phyloP scores from a whole-genome alignment of 768 basidiomycete species.

The Lactifluus pinguis region DNA sequence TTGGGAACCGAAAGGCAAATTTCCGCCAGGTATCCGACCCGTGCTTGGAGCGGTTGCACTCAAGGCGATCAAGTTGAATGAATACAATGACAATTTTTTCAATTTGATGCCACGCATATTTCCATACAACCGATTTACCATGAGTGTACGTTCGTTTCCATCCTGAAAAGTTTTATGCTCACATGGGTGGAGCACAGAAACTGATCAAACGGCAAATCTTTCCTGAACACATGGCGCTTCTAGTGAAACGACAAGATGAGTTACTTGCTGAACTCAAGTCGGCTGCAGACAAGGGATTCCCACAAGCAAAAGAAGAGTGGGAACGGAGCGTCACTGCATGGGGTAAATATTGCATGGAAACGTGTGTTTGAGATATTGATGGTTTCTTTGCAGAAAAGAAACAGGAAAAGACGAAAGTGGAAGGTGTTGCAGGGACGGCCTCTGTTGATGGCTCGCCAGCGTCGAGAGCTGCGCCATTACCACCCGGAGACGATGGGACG shows the following conservation, averaged over 20 bases:
- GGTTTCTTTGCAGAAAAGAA: constrained; percentile 35
- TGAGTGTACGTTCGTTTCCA: constrained; percentile 49
- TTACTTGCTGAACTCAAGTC: constrained; percentile 53
- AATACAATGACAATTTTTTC: constrained; percentile 92
- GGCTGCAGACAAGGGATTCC: constrained; percentile 56
- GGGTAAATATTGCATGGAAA: constrained; percentile 33
- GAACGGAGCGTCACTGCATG: constrained; percentile 60
- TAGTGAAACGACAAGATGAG: constrained; percentile 59
- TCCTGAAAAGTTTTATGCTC: not conserved
- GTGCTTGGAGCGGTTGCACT: constrained; percentile 61
- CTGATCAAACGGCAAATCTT: constrained; percentile 88
- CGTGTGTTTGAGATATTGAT: not conserved
- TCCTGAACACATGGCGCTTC: constrained; percentile 55
- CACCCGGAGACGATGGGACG: constrained; percentile 21
- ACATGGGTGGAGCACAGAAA: constrained; percentile 46
- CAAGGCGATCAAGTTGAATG: constrained; percentile 70
- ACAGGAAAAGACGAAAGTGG: constrained; percentile 29
- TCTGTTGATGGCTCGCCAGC: constrained; percentile 25
- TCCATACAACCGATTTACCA: constrained; percentile 93
- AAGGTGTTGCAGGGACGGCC: constrained; percentile 20
- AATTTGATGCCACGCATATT: constrained; percentile 79
- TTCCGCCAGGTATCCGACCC: constrained; percentile 75
- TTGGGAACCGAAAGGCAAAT: constrained; percentile 81
- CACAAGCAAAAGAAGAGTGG: constrained; percentile 68
- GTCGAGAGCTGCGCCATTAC: constrained; percentile 21